These are phyloP conservation scores for Hyphodiscus sp. DNA, from an alignment of 2,329 filamentous ascomycete species.

Conservation along the genomic window DNA sequence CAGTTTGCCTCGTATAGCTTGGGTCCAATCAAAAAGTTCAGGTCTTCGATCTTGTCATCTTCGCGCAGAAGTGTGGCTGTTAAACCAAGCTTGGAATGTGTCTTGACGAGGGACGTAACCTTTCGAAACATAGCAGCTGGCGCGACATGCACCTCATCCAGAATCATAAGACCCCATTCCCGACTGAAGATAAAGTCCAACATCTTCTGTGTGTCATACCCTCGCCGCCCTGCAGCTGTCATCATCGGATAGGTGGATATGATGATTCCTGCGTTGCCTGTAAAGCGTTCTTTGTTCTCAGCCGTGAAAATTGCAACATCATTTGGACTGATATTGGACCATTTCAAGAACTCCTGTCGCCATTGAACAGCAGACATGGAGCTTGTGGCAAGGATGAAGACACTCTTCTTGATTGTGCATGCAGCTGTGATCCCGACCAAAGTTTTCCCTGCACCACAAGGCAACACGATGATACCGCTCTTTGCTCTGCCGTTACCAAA, in stretches of 20 bases:
- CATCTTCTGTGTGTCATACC: slow-evolving; percentile 92
- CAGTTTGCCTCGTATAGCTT: slow-evolving; percentile 98
- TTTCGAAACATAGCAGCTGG: slow-evolving; percentile 94
- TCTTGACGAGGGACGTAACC: slow-evolving; percentile 87
- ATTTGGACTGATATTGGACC: slow-evolving; percentile 95
- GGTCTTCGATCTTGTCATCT: slow-evolving; percentile 95
- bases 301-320: slow-evolving; percentile 95
- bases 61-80: slow-evolving; percentile 92
- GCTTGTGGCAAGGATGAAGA: slow-evolving; percentile 91
- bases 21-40: slow-evolving; percentile 95
- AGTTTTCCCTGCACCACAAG: slow-evolving; percentile 95
- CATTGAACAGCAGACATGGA: slow-evolving; percentile 98
- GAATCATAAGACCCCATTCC: slow-evolving; percentile 95
- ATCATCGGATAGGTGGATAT: slow-evolving; percentile 99
- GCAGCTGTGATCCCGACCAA: slow-evolving; percentile 97
- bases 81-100: slow-evolving; percentile 89
- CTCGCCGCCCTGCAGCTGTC: slow-evolving; percentile 79
- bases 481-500: slow-evolving; percentile 97
- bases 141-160: slow-evolving; percentile 97
- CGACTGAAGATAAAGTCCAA: slow-evolving; percentile 86
- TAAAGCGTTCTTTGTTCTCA: slow-evolving; percentile 81
- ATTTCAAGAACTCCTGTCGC: slow-evolving; percentile 93
- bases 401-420: slow-evolving; percentile 94
- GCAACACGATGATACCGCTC: slow-evolving; percentile 94
- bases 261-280: slow-evolving; percentile 87